A percentile compares a stretch with the other conserved stretches of the same genome.
These are phyloP conservation scores for Beauveria sp. DNA, from an alignment of 2,329 filamentous ascomycete genomes.

Conservation along the genomic window DNA sequence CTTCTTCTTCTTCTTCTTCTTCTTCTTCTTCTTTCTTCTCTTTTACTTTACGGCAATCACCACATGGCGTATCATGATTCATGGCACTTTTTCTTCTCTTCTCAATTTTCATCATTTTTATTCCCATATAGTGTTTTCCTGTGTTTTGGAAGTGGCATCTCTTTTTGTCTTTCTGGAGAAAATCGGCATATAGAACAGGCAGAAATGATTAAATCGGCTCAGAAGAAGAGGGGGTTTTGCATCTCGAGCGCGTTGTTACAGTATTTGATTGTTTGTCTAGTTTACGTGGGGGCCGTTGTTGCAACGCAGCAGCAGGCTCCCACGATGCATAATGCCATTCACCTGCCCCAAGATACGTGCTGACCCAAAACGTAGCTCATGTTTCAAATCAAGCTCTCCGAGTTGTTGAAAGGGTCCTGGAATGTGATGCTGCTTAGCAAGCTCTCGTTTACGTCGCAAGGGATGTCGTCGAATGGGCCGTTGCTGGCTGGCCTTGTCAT, in stretches of 20 bases:
- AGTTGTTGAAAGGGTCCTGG: neutral
- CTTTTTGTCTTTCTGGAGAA: constrained; percentile 4
- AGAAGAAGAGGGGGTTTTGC: neutral
- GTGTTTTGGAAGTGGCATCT: neutral
- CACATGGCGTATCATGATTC: constrained; percentile 11
- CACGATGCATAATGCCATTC: neutral
- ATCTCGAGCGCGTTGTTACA: neutral
- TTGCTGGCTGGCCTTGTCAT: neutral
- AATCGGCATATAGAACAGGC: constrained; percentile 8
- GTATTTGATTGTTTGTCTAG: neutral
- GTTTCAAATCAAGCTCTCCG: neutral
- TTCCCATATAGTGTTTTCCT: constrained; percentile 5
- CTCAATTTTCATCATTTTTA: constrained; percentile 10
- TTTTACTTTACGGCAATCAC: neutral
- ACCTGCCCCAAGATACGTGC: neutral
- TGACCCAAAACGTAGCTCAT: neutral
- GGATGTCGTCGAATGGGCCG: neutral
- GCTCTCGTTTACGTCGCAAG: neutral
- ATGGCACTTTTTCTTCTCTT: constrained; percentile 10
- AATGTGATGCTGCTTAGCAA: neutral
- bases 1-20: neutral
- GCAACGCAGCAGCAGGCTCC: neutral
- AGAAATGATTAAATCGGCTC: neutral
- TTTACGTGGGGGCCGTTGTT: neutral
- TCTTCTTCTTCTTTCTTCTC: neutral